Percentiles rank a stretch among this genome's conserved stretches.
Evolutionary conservation across 1,139 yeast genomes (phyloP).

Genomic region (Spencermartinsiella ligniputridi): DNA sequence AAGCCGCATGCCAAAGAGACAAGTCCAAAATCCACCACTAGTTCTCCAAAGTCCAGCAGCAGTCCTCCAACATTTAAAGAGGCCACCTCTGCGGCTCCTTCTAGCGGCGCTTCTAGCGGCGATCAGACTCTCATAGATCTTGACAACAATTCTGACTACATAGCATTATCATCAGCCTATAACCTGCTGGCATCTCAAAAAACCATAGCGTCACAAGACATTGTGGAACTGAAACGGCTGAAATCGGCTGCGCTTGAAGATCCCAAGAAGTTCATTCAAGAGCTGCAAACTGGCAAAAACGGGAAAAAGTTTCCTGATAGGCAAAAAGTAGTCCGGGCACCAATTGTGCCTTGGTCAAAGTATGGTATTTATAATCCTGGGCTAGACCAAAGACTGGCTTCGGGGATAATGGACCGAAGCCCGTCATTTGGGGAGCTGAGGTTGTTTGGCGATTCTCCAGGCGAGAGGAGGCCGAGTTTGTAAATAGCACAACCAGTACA

Average conservation of each 20-base stretch:
- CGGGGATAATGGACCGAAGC: slow-evolving; percentile 9
- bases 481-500: neutral
- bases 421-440: slow-evolving; percentile 13
- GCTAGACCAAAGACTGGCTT: slow-evolving; percentile 6
- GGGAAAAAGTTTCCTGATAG: slow-evolving; percentile 22
- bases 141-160: slow-evolving; percentile 28
- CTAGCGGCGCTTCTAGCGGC: too few relatives aligned
- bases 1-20: too few relatives aligned
- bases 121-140: slow-evolving; percentile 8
- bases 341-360: slow-evolving; percentile 25
- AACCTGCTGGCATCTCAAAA: slow-evolving; percentile 26
- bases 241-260: slow-evolving; percentile 26
- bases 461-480: slow-evolving; percentile 8
- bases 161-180: slow-evolving; percentile 31
- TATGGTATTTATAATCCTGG: slow-evolving; percentile 21
- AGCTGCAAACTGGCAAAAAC: slow-evolving; percentile 19
- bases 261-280: slow-evolving; percentile 23
- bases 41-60: too few relatives aligned
- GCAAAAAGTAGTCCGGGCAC: slow-evolving; percentile 26
- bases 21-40: too few relatives aligned
- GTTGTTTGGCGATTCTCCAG: slow-evolving; percentile 13
- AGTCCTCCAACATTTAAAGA: too few relatives aligned
- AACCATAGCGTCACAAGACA: slow-evolving; percentile 24
- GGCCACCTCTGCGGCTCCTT: too few relatives aligned
- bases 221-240: slow-evolving; percentile 23